Percentiles rank a stretch among this genome's conserved stretches.
Conservation (phyloP, 495 filamentous ascomycete genomes). For the Tuber calosporum region DNA sequence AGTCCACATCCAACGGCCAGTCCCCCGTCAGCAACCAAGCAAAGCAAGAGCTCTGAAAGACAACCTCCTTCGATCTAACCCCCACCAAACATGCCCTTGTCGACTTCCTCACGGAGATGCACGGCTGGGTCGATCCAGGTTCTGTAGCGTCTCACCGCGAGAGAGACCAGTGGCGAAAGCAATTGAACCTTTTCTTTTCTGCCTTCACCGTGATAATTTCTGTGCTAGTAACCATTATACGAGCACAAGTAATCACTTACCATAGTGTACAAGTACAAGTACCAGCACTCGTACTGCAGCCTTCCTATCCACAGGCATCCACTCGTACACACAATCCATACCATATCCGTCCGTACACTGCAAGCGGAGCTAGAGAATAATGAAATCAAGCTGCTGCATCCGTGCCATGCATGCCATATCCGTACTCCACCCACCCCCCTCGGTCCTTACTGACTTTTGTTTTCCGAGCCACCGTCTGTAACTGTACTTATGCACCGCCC, state of each 20-base stretch:
- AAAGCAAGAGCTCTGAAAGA: neutral
- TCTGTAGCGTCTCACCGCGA: conserved; percentile 26
- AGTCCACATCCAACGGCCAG: conserved; percentile 30
- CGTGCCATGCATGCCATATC: conserved; percentile 12
- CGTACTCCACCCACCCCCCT: conserved; percentile 1
- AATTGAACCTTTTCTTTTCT: conserved; percentile 14
- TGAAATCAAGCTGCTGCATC: conserved; percentile 15
- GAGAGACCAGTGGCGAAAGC: neutral
- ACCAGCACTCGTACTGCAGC: conserved; percentile 10
- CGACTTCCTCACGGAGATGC: conserved; percentile 5
- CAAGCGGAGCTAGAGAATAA: conserved; percentile 8
- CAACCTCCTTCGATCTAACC: conserved; percentile 6
- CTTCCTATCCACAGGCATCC: conserved; percentile 12
- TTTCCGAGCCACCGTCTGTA: conserved; percentile 5
- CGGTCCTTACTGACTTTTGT: neutral
- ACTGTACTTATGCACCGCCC: conserved; percentile 22
- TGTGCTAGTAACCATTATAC: too few relatives aligned
- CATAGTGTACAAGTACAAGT: conserved; percentile 15
- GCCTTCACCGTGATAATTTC: conserved; percentile 17
- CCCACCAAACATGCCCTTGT: conserved; percentile 15
- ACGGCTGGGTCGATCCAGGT: conserved; percentile 30
- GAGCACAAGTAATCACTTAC: neutral
- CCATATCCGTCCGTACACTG: conserved; percentile 17
- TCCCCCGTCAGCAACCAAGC: conserved; percentile 24
- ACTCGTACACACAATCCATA: conserved; percentile 15